These are phyloP conservation scores for Lentinula detonsa DNA, from an alignment of 768 basidiomycete species.

Conservation along the genomic window DNA sequence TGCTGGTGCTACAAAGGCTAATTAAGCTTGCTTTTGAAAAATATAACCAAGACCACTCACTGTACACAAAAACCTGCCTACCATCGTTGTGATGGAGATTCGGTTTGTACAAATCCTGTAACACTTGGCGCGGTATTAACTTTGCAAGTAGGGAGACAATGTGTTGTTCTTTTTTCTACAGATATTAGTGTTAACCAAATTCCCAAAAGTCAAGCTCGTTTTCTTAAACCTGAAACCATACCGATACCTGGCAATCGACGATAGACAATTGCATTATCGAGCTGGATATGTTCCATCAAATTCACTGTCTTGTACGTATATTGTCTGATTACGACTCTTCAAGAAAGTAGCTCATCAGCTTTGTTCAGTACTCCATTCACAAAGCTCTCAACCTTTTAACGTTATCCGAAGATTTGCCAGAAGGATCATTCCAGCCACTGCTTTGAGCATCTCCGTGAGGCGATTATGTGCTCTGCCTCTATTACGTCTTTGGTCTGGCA, in stretches of 20 bases:
- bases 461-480: conserved; percentile 9
- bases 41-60: too few species aligned
- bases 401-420: conserved; percentile 10
- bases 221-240: conserved; percentile 15
- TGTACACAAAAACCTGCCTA: too few species aligned
- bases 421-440: not conserved
- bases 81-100: too few species aligned
- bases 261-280: conserved; percentile 16
- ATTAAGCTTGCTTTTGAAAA: too few species aligned
- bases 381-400: conserved; percentile 8
- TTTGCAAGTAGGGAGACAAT: too few species aligned
- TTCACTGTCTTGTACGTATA: conserved; percentile 18
- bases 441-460: not conserved
- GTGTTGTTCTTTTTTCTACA: not conserved
- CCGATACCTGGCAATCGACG: conserved; percentile 16
- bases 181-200: conserved; percentile 7
- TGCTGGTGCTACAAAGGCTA: too few species aligned
- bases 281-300: conserved; percentile 21
- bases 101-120: too few species aligned
- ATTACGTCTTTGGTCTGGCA: conserved; percentile 15
- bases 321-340: too few species aligned
- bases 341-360: not conserved
- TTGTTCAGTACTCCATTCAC: conserved; percentile 13
- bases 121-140: too few species aligned
- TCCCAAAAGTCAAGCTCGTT: conserved; percentile 12